A percentile compares a stretch with the other conserved stretches of the same genome.
Conservation (phyloP, 495 filamentous ascomycete genomes). For the Penicillium egyptiacum region DNA sequence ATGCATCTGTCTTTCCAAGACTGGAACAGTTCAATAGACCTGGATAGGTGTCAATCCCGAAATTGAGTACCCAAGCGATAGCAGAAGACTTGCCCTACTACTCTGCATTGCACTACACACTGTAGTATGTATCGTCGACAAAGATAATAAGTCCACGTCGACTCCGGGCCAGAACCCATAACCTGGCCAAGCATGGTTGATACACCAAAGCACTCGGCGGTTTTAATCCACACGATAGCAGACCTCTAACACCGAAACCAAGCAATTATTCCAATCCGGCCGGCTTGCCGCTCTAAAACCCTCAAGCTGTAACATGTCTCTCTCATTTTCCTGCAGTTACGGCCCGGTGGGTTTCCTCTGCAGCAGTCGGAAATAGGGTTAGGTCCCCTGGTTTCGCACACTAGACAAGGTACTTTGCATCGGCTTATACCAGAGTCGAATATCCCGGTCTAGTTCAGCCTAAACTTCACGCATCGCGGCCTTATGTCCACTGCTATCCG, state of each 20-base stretch:
- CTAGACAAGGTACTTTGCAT: not conserved
- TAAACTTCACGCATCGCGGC: not conserved
- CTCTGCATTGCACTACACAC: too few species aligned
- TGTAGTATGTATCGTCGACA: too few species aligned
- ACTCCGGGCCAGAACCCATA: too few species aligned
- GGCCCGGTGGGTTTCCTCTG: constrained; percentile 1
- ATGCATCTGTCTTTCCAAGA: constrained; percentile 1
- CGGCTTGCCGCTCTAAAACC: constrained; percentile 8
- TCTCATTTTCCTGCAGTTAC: not conserved
- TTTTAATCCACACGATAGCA: not conserved
- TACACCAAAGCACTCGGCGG: not conserved
- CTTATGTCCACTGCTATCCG: not conserved
- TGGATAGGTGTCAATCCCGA: not conserved
- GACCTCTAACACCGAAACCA: not conserved
- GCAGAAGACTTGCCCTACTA: too few species aligned
- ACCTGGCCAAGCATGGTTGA: not conserved
- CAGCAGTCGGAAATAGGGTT: not conserved
- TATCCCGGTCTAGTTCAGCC: not conserved
- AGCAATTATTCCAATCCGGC: constrained; percentile 7
- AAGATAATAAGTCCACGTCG: too few species aligned
- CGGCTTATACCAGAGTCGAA: not conserved
- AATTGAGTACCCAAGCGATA: not conserved
- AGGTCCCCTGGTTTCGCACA: not conserved
- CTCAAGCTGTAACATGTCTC: not conserved
- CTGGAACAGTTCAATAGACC: not conserved